phyloP scores from a whole-genome alignment of 345 rosid genomes.

The Populus tremula region DNA sequence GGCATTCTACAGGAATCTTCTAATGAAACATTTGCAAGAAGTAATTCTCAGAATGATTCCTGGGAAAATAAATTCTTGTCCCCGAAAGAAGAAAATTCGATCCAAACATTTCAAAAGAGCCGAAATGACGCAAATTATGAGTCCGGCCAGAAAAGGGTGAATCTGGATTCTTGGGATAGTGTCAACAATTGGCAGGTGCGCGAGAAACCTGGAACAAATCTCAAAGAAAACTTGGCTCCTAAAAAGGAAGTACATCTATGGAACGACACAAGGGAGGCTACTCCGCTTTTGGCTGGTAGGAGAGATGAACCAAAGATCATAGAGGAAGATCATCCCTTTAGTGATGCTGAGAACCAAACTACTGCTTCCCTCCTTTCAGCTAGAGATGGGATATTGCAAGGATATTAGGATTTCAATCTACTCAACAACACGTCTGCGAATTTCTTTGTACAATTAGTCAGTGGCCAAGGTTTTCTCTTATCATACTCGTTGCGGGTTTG shows the following conservation, averaged over 20 bases:
- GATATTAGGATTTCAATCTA: slow-evolving; percentile 14
- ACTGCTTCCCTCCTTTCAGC: slow-evolving; percentile 36
- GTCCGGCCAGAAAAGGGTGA: not conserved
- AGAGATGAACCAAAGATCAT: slow-evolving; percentile 15
- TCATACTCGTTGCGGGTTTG: not conserved
- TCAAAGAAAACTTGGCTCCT: slow-evolving; percentile 42
- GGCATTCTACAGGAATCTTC: slow-evolving; percentile 41
- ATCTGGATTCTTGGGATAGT: not conserved
- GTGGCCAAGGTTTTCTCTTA: not conserved
- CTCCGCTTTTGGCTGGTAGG: slow-evolving; percentile 36
- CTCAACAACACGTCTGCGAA: not conserved
- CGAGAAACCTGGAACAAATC: slow-evolving; percentile 27
- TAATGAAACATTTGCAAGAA: slow-evolving; percentile 36
- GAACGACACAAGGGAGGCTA: slow-evolving; percentile 33
- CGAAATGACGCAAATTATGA: slow-evolving; percentile 3
- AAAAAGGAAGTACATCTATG: slow-evolving; percentile 27
- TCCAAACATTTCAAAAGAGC: slow-evolving; percentile 7
- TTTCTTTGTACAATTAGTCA: not conserved
- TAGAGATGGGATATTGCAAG: slow-evolving; percentile 34
- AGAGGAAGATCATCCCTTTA: slow-evolving; percentile 55
- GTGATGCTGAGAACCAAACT: slow-evolving; percentile 23
- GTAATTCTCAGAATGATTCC: slow-evolving; percentile 45
- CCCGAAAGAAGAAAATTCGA: slow-evolving; percentile 1
- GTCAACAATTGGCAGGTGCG: not conserved
- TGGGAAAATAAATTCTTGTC: slow-evolving; percentile 35